Base-by-base conservation (phyloP, 2,329 filamentous ascomycete species). In the Neonectria faginata region DNA sequence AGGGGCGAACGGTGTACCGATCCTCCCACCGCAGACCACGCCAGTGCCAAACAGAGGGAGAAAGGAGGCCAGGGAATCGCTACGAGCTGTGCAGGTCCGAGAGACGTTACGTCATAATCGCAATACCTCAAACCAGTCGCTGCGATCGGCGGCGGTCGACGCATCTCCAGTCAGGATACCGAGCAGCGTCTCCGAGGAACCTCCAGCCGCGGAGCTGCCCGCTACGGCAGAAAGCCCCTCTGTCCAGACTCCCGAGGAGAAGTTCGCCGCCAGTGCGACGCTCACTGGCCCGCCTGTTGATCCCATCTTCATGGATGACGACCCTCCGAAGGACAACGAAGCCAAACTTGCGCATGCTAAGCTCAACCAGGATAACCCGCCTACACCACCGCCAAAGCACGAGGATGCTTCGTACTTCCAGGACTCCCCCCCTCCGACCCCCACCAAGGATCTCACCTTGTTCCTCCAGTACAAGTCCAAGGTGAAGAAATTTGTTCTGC, bases 391-490 rank as follows among this genome's bases (percentile, higher is more conserved):
- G 54, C 78, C 82, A 65, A 87, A 84, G 60, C 66, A 71, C 5
- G 70, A 69, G 27, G 82, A 73, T 31, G 20, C 84, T 29, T 82
- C 84, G 56, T 85, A 85, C 45, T 88, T 88, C 67, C 83, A 88
- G 22, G 89, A 91, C 45, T 81, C 80, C 0, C 93, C 93, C 9
- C 90, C 91, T 39, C 84, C 82, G 16, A 80, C 84, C 8, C 81
- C 89, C 7, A 91, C 90, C 9, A 97, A 97, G 76, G 94, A 97
- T 71, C 84, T 99, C 55, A 98, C 95, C 0, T 82, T 99, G 42
- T 99, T 98, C 77, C 79, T 98, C 66, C 95, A 98, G 79, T 97
- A 98, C 82, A 97, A 97, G 77, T 96, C 92, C 72, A 96, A 96
- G 77, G 94, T 98, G 72, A 98, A 97, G 81, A 98, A 98, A 78